phyloP scores from a whole-genome alignment of 306 rosid species.

The Lagenaria siceraria region DNA sequence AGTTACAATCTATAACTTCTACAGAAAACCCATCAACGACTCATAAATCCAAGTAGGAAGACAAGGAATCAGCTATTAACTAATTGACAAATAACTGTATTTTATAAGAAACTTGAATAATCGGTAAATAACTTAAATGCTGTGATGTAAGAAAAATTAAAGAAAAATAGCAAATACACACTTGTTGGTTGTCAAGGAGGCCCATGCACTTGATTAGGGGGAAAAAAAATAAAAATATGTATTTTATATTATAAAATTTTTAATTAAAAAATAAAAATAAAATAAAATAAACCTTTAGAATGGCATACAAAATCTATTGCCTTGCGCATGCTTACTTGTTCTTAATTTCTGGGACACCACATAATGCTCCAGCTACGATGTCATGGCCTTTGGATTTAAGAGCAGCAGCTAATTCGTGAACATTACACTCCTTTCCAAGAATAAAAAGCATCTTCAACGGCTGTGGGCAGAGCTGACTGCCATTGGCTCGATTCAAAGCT shows the following conservation, averaged over 20 bases:
- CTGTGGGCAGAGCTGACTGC: constrained; percentile 4
- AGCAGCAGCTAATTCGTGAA: constrained; percentile 21
- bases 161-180: not conserved
- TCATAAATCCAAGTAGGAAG: not conserved
- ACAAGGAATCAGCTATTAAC: not conserved
- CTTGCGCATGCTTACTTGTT: constrained; percentile 25
- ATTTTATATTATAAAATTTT: not conserved
- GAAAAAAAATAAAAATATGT: no score
- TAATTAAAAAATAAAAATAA: not conserved
- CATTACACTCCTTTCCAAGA: constrained; percentile 30
- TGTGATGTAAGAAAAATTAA: not conserved
- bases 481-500: constrained; percentile 24
- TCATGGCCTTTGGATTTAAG: constrained; percentile 41
- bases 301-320: not conserved
- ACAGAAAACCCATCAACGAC: not conserved
- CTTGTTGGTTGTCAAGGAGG: not conserved
- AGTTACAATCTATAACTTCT: not conserved
- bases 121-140: not conserved
- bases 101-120: no score
- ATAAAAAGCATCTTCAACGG: constrained; percentile 34
- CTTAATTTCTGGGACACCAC: constrained; percentile 13
- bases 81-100: not conserved
- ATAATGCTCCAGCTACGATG: constrained; percentile 11
- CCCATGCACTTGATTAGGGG: no score
- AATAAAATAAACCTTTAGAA: not conserved